Evolutionary conservation across 2,329 filamentous ascomycete genomes (phyloP).

Genomic region (Hymenoscyphus repandus): DNA sequence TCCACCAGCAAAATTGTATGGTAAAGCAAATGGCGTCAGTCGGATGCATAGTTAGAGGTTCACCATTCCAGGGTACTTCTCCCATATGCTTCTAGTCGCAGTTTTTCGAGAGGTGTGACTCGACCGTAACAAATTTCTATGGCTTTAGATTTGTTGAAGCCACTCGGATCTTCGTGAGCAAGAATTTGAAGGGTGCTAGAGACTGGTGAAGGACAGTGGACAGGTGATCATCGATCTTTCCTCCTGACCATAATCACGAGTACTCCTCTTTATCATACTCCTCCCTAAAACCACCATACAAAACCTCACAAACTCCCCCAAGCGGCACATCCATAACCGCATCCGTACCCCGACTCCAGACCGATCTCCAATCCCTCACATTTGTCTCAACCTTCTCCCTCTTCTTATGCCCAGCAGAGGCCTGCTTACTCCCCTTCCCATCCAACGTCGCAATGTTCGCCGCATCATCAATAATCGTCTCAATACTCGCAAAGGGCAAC

Average conservation of each 20-base stretch:
- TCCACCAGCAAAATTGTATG: too few species aligned
- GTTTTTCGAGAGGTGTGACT: too few species aligned
- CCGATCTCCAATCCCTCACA: slow-evolving; percentile 61
- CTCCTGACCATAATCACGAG: not conserved
- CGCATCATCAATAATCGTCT: slow-evolving; percentile 88
- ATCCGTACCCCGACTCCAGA: slow-evolving; percentile 93
- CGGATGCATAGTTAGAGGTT: too few species aligned
- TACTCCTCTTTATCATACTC: slow-evolving; percentile 17
- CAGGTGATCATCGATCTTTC: not conserved
- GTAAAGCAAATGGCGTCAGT: too few species aligned
- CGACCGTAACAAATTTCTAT: too few species aligned
- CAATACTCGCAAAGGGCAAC: slow-evolving; percentile 69
- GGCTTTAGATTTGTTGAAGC: too few species aligned
- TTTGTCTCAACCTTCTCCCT: slow-evolving; percentile 18
- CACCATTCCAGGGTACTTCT: too few species aligned
- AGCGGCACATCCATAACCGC: slow-evolving; percentile 96
- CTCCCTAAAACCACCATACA: slow-evolving; percentile 66
- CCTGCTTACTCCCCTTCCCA: slow-evolving; percentile 48
- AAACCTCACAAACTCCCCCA: slow-evolving; percentile 87
- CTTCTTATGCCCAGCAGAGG: slow-evolving; percentile 31
- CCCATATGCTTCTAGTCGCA: too few species aligned
- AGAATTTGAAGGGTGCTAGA: not conserved
- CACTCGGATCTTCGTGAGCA: too few species aligned
- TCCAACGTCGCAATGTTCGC: slow-evolving; percentile 83
- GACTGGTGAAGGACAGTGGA: not conserved